Percentiles rank a stretch among this genome's conserved stretches.
phyloP scores from a whole-genome alignment of 495 filamentous ascomycete species.

The Collariella sp. region DNA sequence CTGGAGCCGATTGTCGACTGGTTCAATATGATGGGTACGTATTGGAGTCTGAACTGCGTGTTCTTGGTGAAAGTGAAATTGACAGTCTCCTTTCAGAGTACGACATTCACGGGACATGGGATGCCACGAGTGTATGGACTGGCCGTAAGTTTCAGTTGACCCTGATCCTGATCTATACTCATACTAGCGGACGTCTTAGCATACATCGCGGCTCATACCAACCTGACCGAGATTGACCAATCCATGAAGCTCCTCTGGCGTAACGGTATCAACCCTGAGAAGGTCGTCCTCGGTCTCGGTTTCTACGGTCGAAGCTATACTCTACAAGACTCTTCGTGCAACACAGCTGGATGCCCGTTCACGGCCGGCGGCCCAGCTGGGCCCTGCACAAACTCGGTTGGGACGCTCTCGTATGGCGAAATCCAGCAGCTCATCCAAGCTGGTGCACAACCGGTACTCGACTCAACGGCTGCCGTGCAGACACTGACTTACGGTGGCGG shows the following conservation, averaged over 20 bases:
- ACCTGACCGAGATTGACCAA: slow-evolving; percentile 45
- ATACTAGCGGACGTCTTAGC: too few species aligned
- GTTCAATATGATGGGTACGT: slow-evolving; percentile 48
- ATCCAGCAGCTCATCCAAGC: slow-evolving; percentile 25
- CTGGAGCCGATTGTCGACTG: slow-evolving; percentile 39
- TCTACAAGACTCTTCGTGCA: slow-evolving; percentile 13
- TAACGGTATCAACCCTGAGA: slow-evolving; percentile 33
- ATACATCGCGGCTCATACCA: slow-evolving; percentile 40
- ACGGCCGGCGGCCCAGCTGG: slow-evolving; percentile 21
- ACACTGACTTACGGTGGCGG: slow-evolving; percentile 26
- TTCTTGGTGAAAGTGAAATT: too few species aligned
- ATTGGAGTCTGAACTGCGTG: too few species aligned
- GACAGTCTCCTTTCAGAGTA: neutral
- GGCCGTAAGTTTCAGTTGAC: slow-evolving; percentile 12
- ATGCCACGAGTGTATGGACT: slow-evolving; percentile 11
- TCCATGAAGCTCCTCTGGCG: slow-evolving; percentile 45
- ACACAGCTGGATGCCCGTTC: slow-evolving; percentile 24
- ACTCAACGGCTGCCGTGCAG: slow-evolving; percentile 22
- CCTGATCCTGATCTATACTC: too few species aligned
- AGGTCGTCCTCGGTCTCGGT: slow-evolving; percentile 41
- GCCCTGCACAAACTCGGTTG: slow-evolving; percentile 22
- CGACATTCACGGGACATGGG: slow-evolving; percentile 15
- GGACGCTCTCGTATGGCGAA: slow-evolving; percentile 32
- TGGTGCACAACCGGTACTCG: neutral
- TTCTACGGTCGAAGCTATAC: slow-evolving; percentile 44